Base-by-base conservation (phyloP, 352 stramenopile species). In the Globisporangium polare region DNA sequence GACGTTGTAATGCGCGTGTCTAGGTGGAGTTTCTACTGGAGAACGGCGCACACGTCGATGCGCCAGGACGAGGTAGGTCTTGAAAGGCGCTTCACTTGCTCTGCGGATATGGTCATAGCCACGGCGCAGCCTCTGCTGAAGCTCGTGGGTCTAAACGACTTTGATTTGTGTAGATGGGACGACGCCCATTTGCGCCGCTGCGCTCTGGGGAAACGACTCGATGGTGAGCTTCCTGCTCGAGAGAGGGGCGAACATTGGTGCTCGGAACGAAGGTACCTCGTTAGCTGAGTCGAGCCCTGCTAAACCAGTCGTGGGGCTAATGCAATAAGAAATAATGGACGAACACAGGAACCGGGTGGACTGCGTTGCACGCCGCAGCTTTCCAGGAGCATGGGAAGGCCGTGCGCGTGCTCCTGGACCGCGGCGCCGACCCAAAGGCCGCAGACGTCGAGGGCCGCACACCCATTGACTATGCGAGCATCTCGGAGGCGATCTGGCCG, bases 381-480 rank as follows among this genome's bases (percentile, higher is more conserved):
- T 90, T 88, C 57, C 78, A 88, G 71, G 78, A 88, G 24, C 80
- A 90, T 29, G 78, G 78, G 10, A 83, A 87, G 51, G 74, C 85
- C 3, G 77, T 90, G 27, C 77, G 74, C 2, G 60, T 87, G 3
- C 65, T 90, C 22, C 58, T 90, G 18, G 71, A 68, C 17, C 68
- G 77, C n/a, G 68, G 75, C 47, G 76, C 78, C 0, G 77, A 87
- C 52, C 70, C 80, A 5, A 80, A 72, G 60, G 57, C 71, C 10
- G 60, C 63, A 2, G 80, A 88, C 45, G 49, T 52, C 8, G 78
- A 86, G 35, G 78, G 73, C 3, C 73, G 80, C 18, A 74, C 76
- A 37, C 58, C 80, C n/a, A 70, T 81, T 50, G 78, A 89, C 69
- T 86, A 86, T 46, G 80, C 80, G 39, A 89, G 80, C 49, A 88